Base-by-base conservation (phyloP, 2,329 filamentous ascomycete species). In the Thyridium curvatum region DNA sequence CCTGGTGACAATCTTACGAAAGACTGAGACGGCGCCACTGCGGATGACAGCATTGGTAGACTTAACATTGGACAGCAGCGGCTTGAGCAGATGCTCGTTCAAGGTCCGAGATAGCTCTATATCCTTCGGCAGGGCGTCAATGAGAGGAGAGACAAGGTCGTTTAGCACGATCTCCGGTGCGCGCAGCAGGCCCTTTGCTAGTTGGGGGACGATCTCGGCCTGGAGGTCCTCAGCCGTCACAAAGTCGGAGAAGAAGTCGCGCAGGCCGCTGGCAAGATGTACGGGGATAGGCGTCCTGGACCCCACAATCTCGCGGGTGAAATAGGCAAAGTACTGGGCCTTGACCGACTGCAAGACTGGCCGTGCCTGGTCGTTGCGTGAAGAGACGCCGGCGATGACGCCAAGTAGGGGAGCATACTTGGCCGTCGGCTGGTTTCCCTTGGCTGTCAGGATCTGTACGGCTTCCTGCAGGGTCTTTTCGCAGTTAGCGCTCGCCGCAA, bases 161-260 rank as follows among this genome's bases (percentile, higher is more conserved):
- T 84, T 81, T 18, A 97, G 69, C 12, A 95, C 80, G 32, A 96
- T 82, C 62, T 98, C 93, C 1, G 93, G 94, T 8, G 91, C 84
- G 56, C 94, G 78, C 34, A 98, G 66, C 40, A 98, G 72, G 6
- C 86, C 82, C 64, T 95, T 96, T 55, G 98, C 93, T 12, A 97
- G 68, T 0, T 88, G 70, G 8, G 90, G 87, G 17, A 94, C 71
- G 26, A 97, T 55, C 32, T 91, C 79, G 46, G 78, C 83, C 38
- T 79, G 75, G 21, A 97, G 58, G 47, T 96, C 89, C 17, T 89
- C 81, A 13, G 77, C 56, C 0, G 77, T 82, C 30, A 84, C 71
- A 55, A 91, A 97, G 26, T 72, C 74, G 13, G 66, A 61, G 58
- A 96, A 95, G 66, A 97, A 96, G 57, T 96, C 89, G 36, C 70